A percentile compares a stretch with the other conserved stretches of the same genome.
Conservation (phyloP, 2,329 filamentous ascomycete genomes). For the Pestalotiopsis fici region DNA sequence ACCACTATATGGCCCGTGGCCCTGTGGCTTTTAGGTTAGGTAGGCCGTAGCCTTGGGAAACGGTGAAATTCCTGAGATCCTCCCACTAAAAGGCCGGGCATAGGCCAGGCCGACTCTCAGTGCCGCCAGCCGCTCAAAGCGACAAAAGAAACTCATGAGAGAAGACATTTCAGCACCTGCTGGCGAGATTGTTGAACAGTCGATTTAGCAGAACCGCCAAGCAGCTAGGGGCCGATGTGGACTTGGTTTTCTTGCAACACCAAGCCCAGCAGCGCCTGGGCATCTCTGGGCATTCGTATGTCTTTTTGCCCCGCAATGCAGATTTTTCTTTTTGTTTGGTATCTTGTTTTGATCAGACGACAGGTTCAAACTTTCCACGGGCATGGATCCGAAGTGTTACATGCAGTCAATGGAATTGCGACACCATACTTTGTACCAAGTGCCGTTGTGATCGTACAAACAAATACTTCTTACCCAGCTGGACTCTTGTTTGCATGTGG, state of each 20-base stretch:
- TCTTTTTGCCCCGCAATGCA: not conserved
- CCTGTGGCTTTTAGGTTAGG: not conserved
- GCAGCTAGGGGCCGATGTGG: not conserved
- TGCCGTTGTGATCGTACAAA: too few species aligned
- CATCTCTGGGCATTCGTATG: not conserved
- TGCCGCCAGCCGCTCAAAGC: not conserved
- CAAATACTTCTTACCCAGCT: too few species aligned
- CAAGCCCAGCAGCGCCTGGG: not conserved
- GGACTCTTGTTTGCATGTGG: not conserved
- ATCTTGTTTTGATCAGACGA: not conserved
- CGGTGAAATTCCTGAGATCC: not conserved
- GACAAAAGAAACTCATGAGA: not conserved
- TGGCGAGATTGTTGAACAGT: not conserved
- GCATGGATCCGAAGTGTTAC: too few species aligned
- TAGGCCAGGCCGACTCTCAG: not conserved
- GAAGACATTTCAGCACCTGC: not conserved
- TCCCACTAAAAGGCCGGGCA: not conserved
- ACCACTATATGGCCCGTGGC: not conserved
- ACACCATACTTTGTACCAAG: too few species aligned
- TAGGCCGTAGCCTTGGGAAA: not conserved
- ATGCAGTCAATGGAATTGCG: too few species aligned
- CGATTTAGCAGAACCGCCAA: not conserved
- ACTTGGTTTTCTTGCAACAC: slow-evolving; percentile 1
- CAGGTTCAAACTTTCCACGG: not conserved
- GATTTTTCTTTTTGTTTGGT: not conserved